phyloP scores from a whole-genome alignment of 192 early-diverging fungal species.

The Spizellomyces punctatus region DNA sequence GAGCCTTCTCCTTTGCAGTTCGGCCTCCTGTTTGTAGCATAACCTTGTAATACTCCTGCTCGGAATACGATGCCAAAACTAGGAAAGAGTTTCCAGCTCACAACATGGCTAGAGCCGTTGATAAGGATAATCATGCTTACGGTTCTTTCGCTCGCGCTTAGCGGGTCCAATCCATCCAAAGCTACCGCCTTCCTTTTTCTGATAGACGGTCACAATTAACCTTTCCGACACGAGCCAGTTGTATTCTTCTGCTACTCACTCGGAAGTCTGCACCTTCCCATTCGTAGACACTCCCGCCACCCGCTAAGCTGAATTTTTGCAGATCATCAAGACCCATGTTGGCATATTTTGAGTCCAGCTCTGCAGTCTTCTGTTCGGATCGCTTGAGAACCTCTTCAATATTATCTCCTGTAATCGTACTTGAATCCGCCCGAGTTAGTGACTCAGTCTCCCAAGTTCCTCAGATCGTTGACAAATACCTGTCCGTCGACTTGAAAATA shows the following conservation, averaged over 20 bases:
- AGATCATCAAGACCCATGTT: slow-evolving; percentile 91
- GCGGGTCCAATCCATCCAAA: slow-evolving; percentile 90
- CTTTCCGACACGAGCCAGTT: not conserved
- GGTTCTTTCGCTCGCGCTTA: slow-evolving; percentile 85
- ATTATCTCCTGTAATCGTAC: slow-evolving; percentile 74
- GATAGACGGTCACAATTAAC: slow-evolving; percentile 8
- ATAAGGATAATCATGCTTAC: slow-evolving; percentile 27
- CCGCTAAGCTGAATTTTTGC: slow-evolving; percentile 79
- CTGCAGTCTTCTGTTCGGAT: slow-evolving; percentile 85
- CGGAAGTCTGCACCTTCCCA: slow-evolving; percentile 98
- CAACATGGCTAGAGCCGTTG: not conserved
- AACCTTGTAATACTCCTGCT: slow-evolving; percentile 23
- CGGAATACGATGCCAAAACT: slow-evolving; percentile 20
- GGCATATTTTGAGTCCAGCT: slow-evolving; percentile 88
- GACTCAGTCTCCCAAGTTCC: too few species aligned
- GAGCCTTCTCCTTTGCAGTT: slow-evolving; percentile 36
- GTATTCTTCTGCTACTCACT: slow-evolving; percentile 3
- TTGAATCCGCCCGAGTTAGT: slow-evolving; percentile 14
- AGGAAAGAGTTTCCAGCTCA: not conserved
- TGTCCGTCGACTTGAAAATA: slow-evolving; percentile 72
- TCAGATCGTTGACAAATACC: slow-evolving; percentile 16
- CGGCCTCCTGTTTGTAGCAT: slow-evolving; percentile 23
- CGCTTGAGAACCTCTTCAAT: slow-evolving; percentile 82
- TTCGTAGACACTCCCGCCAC: slow-evolving; percentile 76
- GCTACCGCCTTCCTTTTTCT: slow-evolving; percentile 53